Evolutionary conservation across 1,139 yeast species (phyloP), one percentile per base, ranked within the genome.

Genomic region (Nadsonia starkeyi-henricii): DNA sequence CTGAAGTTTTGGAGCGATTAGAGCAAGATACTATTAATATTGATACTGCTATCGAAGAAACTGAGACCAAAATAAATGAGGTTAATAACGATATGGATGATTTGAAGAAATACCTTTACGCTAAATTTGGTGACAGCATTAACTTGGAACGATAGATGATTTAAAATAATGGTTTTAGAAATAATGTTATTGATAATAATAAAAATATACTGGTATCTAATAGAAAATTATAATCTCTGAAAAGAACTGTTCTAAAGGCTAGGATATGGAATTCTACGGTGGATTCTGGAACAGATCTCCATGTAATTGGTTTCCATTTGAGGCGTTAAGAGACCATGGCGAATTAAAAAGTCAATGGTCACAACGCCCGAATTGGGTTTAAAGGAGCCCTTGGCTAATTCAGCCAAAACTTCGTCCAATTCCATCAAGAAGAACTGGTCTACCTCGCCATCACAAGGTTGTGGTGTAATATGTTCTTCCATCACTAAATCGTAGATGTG

Each of bases 311-410:
- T 76, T 57, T 86, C 95, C 45, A 67, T 70, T 44, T 76, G 81
- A 0, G 79, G 69, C 0, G 78, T 73, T 21, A 86, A 61, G 37
- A 71, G 60, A 1, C 96, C 95, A 58, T 84, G 91, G 56, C 98
- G 77, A 20, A 89, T 74, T 53, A 91, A 69, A 58, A 91, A 91
- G 58, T 91, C 97, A 21, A 88, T 70, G 42, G 84, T 72, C 2
- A 89, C 81, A 46, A 83, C 53, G 0, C 82, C 95, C 65, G 96
- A 84, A 58, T 91, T 91, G 43, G 95, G 95, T 63, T 91, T 91
- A 68, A 91, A 91, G 55, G 79, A 76, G 0, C 77, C 78, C 0
- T 62, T 61, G 8, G 60, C 58, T 26, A 89, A 58, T 20, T 74
- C 70, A 23, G 59, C 54, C 37, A 73, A 54, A 0, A 85, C 75